Percentiles rank a stretch among this genome's conserved stretches.
These are phyloP conservation scores for Cornus kousa DNA, from an alignment of 148 eudicot genomes.

Conservation along the genomic window DNA sequence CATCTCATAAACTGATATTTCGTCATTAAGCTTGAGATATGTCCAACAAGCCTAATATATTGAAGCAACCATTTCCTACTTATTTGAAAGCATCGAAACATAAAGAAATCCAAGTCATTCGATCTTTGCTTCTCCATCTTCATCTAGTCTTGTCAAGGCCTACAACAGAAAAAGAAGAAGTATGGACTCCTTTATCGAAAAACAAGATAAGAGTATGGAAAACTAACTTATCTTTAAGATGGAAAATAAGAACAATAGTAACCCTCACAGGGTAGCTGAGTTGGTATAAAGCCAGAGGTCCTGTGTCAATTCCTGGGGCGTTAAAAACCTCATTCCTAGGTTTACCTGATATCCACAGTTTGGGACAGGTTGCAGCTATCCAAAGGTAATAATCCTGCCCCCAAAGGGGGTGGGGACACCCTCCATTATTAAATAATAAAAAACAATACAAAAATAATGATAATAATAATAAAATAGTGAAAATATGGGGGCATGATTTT, in stretches of 20 bases:
- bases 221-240: conserved; percentile 14
- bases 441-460: conserved; percentile 6
- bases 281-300: too few relatives aligned
- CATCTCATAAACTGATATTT: neutral
- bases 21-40: too few relatives aligned
- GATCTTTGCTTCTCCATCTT: conserved; percentile 32
- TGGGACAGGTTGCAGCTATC: too few relatives aligned
- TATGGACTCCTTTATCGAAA: conserved; percentile 37
- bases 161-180: conserved; percentile 60
- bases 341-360: too few relatives aligned
- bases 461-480: too few relatives aligned
- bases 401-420: too few relatives aligned
- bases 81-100: neutral
- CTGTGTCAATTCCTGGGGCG: too few relatives aligned
- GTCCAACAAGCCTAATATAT: neutral
- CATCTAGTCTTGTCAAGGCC: conserved; percentile 83
- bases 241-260: conserved; percentile 1
- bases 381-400: too few relatives aligned
- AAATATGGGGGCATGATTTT: neutral
- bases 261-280: too few relatives aligned
- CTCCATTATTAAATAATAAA: neutral
- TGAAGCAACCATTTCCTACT: neutral
- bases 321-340: too few relatives aligned
- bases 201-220: conserved; percentile 18
- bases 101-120: neutral